A percentile compares a stretch with the other conserved stretches of the same genome.
Evolutionary conservation across 1,139 yeast species (phyloP).

Genomic region (Magnusiomyces suaveolens): DNA sequence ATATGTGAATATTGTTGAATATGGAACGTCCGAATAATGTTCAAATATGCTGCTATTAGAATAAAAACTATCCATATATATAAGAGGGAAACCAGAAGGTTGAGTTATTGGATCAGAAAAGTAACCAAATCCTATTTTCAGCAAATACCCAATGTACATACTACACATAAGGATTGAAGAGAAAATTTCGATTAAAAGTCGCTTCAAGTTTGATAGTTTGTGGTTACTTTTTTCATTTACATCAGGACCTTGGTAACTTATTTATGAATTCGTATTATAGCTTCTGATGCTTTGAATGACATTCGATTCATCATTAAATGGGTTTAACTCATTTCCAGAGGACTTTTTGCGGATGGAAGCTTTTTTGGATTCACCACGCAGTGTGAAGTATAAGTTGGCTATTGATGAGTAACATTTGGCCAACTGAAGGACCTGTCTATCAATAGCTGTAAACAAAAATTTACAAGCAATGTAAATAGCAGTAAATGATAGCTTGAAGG

Average conservation of each 20-base stretch:
- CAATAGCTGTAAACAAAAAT: background rate
- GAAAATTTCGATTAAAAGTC: background rate
- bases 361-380: background rate
- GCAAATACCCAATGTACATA: background rate
- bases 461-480: background rate
- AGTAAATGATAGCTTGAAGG: background rate
- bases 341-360: background rate
- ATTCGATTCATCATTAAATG: too few species aligned
- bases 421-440: background rate
- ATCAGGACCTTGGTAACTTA: background rate
- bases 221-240: too few species aligned
- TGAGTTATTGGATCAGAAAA: background rate
- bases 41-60: background rate
- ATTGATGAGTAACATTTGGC: background rate
- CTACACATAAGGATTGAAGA: background rate
- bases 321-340: background rate
- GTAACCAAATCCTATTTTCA: background rate
- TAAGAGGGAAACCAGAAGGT: background rate
- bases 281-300: too few species aligned
- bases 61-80: background rate
- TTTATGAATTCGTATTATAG: too few species aligned
- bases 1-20: background rate
- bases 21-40: background rate
- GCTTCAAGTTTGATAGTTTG: too few species aligned
- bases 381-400: background rate